Evolutionary conservation across 495 filamentous ascomycete genomes (phyloP).

Genomic region (Penicillium dipodomyicola): DNA sequence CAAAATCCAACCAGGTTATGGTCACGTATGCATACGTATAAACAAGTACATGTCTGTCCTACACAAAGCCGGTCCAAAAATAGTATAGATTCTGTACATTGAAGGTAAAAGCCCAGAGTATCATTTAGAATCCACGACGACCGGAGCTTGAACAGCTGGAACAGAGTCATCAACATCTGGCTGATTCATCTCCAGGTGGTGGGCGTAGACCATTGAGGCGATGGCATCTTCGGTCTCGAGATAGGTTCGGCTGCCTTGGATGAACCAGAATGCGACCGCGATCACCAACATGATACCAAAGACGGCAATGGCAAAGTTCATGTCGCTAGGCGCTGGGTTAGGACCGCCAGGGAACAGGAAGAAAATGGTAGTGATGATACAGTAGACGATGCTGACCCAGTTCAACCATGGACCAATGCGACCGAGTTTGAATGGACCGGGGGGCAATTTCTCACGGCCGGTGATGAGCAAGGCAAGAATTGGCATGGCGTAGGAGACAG

Average conservation of each 20-base stretch:
- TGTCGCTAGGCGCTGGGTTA: conserved; percentile 41
- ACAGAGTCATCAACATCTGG: background rate
- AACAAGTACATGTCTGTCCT: background rate
- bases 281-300: conserved; percentile 52
- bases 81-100: background rate
- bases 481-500: conserved; percentile 48
- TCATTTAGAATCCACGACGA: background rate
- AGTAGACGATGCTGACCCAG: conserved; percentile 47
- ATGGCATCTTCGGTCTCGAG: conserved; percentile 43
- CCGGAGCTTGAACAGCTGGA: background rate
- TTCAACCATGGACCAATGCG: conserved; percentile 39
- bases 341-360: conserved; percentile 47
- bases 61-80: background rate
- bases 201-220: conserved; percentile 41
- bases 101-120: background rate
- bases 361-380: conserved; percentile 47
- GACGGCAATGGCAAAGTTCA: conserved; percentile 52
- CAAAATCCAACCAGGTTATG: background rate
- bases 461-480: conserved; percentile 41
- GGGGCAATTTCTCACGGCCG: conserved; percentile 43
- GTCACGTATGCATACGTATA: background rate
- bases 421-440: conserved; percentile 42
- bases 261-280: conserved; percentile 44
- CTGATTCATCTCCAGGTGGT: conserved; percentile 33
- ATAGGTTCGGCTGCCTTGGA: conserved; percentile 38